Evolutionary conservation across 1,284 basidiomycete genomes (phyloP).

Genomic region (Porogramme epimiltina): DNA sequence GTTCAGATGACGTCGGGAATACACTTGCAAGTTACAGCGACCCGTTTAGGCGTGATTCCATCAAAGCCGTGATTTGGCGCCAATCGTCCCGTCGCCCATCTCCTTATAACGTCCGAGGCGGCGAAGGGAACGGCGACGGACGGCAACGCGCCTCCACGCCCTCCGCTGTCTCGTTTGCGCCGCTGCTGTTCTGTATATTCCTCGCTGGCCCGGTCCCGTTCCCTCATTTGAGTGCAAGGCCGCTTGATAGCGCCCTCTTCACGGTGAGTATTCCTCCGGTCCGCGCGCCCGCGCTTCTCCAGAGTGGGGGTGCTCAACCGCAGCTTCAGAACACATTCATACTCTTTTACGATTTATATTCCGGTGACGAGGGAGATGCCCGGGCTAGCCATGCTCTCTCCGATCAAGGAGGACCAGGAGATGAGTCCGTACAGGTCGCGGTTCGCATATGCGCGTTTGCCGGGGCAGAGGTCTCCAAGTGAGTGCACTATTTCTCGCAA

Average conservation of each 20-base stretch:
- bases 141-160: slow-evolving; percentile 18
- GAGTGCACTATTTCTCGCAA: background rate
- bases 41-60: slow-evolving; percentile 15
- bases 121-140: slow-evolving; percentile 14
- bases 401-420: slow-evolving; percentile 20
- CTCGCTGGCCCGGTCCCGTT: background rate
- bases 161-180: background rate
- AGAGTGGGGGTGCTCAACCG: too few species aligned
- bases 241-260: background rate
- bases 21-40: background rate
- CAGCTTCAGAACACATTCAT: too few species aligned
- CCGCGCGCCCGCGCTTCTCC: too few species aligned
- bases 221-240: slow-evolving; percentile 1
- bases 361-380: slow-evolving; percentile 10
- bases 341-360: background rate
- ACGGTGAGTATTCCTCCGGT: too few species aligned
- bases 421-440: slow-evolving; percentile 15
- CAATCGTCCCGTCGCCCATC: slow-evolving; percentile 20
- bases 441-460: slow-evolving; percentile 8
- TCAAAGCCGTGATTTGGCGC: slow-evolving; percentile 22
- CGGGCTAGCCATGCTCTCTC: slow-evolving; percentile 14
- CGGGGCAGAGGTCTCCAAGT: slow-evolving; percentile 17
- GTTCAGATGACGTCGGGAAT: background rate
- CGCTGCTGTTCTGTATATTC: background rate
- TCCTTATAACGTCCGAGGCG: slow-evolving; percentile 17